These are phyloP conservation scores for Colletotrichum scovillei DNA, from an alignment of 2,329 filamentous ascomycete species.

Conservation along the genomic window DNA sequence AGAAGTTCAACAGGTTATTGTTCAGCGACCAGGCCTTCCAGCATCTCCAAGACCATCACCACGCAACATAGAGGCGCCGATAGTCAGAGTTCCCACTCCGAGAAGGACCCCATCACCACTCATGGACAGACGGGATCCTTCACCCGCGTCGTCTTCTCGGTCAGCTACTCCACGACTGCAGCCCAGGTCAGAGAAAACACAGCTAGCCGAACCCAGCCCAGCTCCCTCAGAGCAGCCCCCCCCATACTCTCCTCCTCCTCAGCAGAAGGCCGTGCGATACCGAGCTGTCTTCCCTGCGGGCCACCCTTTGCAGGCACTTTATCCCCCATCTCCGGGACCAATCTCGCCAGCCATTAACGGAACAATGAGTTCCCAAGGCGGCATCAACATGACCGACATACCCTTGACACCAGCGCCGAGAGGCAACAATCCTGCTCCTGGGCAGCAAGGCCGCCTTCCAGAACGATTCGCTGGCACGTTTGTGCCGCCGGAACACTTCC, in stretches of 20 bases:
- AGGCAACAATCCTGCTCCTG: conserved; percentile 35
- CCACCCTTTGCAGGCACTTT: conserved; percentile 58
- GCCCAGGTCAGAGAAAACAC: conserved; percentile 21
- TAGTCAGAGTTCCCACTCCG: conserved; percentile 50
- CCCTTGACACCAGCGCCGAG: conserved; percentile 58
- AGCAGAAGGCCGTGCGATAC: conserved; percentile 59
- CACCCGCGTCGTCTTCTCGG: conserved; percentile 44
- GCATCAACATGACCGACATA: conserved; percentile 70
- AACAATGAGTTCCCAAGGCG: conserved; percentile 72
- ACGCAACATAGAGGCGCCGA: conserved; percentile 41
- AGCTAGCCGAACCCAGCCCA: conserved; percentile 19
- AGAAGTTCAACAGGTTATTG: conserved; percentile 2
- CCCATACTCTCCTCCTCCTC: conserved; percentile 64
- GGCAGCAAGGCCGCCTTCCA: conserved; percentile 48
- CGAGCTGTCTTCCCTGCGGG: conserved; percentile 68
- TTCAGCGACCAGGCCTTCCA: conserved; percentile 31
- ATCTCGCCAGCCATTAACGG: conserved; percentile 71
- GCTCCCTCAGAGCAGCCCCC: conserved; percentile 58
- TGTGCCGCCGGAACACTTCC: conserved; percentile 56
- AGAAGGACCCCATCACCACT: conserved; percentile 46
- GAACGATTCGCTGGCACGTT: conserved; percentile 58
- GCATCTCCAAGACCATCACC: conserved; percentile 37
- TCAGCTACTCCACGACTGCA: conserved; percentile 35
- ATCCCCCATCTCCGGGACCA: conserved; percentile 69
- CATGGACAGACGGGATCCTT: conserved; percentile 34